Evolutionary conservation across 176 grass and related monocot genomes (phyloP).

Genomic region (Cenchrus fungigraminus): DNA sequence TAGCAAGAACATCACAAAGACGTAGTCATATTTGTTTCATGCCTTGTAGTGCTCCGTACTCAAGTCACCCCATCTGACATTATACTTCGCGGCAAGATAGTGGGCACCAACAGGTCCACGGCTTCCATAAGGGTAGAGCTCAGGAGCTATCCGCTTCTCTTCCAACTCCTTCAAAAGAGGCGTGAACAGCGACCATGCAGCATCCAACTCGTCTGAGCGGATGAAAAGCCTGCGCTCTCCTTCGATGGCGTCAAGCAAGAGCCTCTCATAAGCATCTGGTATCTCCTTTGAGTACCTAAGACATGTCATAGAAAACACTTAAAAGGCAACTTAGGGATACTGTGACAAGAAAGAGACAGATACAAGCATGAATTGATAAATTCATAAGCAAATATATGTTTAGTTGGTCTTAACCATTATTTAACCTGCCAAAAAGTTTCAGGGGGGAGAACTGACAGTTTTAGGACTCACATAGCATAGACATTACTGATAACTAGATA

Average conservation of each 20-base stretch:
- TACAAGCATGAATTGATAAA: not conserved
- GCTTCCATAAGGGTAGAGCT: conserved; percentile 85
- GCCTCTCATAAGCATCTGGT: conserved; percentile 89
- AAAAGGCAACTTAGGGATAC: conserved; percentile 2
- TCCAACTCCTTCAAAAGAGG: conserved; percentile 83
- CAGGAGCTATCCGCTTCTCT: conserved; percentile 70
- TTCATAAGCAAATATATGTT: not conserved
- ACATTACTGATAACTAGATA: not conserved
- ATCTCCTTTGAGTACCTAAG: conserved; percentile 94
- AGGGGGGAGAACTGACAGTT: not conserved
- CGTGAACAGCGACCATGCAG: conserved; percentile 89
- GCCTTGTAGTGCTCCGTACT: conserved; percentile 59
- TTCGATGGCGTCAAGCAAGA: conserved; percentile 89
- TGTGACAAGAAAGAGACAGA: not conserved
- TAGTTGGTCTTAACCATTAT: not conserved
- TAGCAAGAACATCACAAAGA: not conserved
- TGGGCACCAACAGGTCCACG: conserved; percentile 84
- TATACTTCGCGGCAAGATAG: conserved; percentile 86
- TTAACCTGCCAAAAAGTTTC: too few relatives aligned
- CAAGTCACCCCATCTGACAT: conserved; percentile 81
- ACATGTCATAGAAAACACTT: conserved; percentile 4
- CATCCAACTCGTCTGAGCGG: conserved; percentile 90
- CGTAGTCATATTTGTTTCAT: not conserved
- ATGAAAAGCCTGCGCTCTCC: conserved; percentile 95
- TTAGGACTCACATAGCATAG: not conserved